Base-by-base conservation (phyloP, 1,284 basidiomycete species). In the Mycena sp. region DNA sequence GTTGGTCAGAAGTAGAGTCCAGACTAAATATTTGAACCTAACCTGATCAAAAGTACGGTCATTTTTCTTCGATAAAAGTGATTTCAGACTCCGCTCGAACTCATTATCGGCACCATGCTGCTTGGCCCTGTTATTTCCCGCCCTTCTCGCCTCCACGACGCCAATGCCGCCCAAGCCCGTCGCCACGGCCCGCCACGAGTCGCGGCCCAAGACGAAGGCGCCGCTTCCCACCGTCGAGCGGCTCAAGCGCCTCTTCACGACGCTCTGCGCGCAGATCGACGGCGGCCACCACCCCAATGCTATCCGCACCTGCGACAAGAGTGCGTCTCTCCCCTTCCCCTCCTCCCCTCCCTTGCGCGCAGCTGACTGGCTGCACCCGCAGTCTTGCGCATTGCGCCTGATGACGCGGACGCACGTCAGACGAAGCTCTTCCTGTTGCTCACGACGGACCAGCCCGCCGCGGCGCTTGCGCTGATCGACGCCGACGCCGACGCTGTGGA, bases 261-360 rank as follows among this genome's bases (percentile, higher is more conserved):
- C 92, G 51, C 79, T 96, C 21, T 89, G 88, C 72, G 90, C 92
- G 23, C 94, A 95, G 73, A 88, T 95, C 70, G 92, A 95, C 68
- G 92, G 91, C 32, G 91, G 90, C 3, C 88, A 93, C 77, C 90
- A 92, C 73, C 78, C 81, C 60, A 94, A 92, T 74, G 92, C 93
- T 29, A 84, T 94, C 73, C 93, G 90, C 84, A 95, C 93, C 65
- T 95, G 93, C 81, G 91, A 93, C 78, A 94, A 93, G 81, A 92
- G 94, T 93, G 71, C 68, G 87, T 61, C 54, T 28, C 67, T 70
- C 49, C 61, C 54, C 60, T 66, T 64, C 67, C 63, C 70, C 25
- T 32, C 44, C 29, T n/a, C 21, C 57, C 50, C 44, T 12, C 10
- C 6, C 23, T 53, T n/a, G n/a, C n/a, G n/a, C n/a, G n/a, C n/a